Evolutionary conservation across 1,139 yeast species (phyloP).

Genomic region (Hemisphaericaspora subhashii): DNA sequence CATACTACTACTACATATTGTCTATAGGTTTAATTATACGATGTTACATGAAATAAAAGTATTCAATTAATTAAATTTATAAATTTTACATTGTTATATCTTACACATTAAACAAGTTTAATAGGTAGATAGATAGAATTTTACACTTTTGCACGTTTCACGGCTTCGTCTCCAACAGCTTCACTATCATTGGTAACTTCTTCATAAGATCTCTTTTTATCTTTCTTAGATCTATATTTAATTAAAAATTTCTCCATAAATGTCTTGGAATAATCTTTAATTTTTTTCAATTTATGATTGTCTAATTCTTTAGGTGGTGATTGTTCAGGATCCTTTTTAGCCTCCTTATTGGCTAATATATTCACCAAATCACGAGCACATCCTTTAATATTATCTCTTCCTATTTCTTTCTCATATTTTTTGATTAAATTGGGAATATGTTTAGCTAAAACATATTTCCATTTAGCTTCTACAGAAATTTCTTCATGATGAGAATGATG

Average conservation of each 20-base stretch:
- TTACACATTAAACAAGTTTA: too few relatives aligned
- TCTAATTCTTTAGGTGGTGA: constrained; percentile 59
- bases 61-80: too few relatives aligned
- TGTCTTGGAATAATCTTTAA: constrained; percentile 59
- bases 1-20: too few relatives aligned
- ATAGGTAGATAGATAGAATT: too few relatives aligned
- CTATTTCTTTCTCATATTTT: constrained; percentile 63
- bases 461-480: constrained; percentile 37
- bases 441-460: constrained; percentile 68
- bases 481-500: constrained; percentile 6
- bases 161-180: constrained; percentile 6
- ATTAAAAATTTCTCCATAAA: constrained; percentile 76
- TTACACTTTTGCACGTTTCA: constrained; percentile 10
- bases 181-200: constrained; percentile 4
- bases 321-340: constrained; percentile 39
- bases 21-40: too few relatives aligned
- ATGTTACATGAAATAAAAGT: too few relatives aligned
- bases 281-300: constrained; percentile 63
- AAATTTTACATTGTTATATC: too few relatives aligned
- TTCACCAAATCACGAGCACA: constrained; percentile 79
- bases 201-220: constrained; percentile 22
- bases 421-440: constrained; percentile 79
- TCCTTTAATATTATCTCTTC: constrained; percentile 70
- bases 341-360: constrained; percentile 63
- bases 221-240: constrained; percentile 47